phyloP scores from a whole-genome alignment of 2,329 filamentous ascomycete genomes.

The Fusarium sp. region DNA sequence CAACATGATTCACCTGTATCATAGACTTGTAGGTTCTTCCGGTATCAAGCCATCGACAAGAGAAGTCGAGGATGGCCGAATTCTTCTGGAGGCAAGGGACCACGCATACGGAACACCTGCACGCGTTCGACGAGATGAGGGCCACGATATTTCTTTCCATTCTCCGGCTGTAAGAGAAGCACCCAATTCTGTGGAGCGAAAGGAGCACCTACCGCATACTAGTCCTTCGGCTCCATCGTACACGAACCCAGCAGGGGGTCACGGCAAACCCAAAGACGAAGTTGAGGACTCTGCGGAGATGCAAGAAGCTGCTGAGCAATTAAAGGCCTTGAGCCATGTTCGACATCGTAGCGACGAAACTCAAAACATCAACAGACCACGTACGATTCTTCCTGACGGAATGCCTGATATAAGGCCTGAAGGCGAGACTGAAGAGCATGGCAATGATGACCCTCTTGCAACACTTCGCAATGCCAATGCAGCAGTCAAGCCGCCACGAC shows the following conservation, averaged over 20 bases:
- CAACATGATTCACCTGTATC: slow-evolving; percentile 75
- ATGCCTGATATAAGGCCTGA: slow-evolving; percentile 50
- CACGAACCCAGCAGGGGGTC: slow-evolving; percentile 32
- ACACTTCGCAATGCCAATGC: slow-evolving; percentile 42
- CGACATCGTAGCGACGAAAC: slow-evolving; percentile 66
- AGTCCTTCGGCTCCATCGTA: slow-evolving; percentile 46
- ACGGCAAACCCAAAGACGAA: slow-evolving; percentile 52
- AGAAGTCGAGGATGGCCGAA: slow-evolving; percentile 68
- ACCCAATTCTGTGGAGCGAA: slow-evolving; percentile 39
- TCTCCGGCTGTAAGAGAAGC: slow-evolving; percentile 44
- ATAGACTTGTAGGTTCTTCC: slow-evolving; percentile 65
- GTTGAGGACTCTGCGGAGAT: slow-evolving; percentile 75
- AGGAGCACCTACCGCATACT: slow-evolving; percentile 45
- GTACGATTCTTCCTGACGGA: slow-evolving; percentile 57
- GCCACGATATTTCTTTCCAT: slow-evolving; percentile 43
- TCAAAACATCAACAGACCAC: slow-evolving; percentile 47
- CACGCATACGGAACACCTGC: slow-evolving; percentile 54
- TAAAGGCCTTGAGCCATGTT: slow-evolving; percentile 74
- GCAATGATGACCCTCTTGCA: slow-evolving; percentile 40
- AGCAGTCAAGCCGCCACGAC: slow-evolving; percentile 57
- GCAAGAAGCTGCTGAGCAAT: slow-evolving; percentile 75
- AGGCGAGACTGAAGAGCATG: slow-evolving; percentile 55
- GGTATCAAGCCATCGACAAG: slow-evolving; percentile 61
- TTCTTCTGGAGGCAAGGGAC: slow-evolving; percentile 66
- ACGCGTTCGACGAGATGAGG: slow-evolving; percentile 49